Evolutionary conservation across 352 stramenopile genomes (phyloP).

Genomic region (Pythium rishiriense): DNA sequence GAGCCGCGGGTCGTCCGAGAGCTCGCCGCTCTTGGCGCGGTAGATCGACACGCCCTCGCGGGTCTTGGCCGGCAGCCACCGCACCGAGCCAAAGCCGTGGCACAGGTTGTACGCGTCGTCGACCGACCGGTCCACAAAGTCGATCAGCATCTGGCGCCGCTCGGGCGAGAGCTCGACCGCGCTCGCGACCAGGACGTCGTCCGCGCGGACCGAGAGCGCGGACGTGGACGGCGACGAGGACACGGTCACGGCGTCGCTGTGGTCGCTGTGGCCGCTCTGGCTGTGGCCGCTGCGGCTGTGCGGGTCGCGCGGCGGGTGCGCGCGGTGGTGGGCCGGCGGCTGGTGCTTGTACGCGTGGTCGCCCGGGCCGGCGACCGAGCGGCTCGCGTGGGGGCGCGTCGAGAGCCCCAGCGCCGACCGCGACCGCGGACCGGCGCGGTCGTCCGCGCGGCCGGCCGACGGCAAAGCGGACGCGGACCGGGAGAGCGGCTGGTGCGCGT

Average conservation of each 20-base stretch:
- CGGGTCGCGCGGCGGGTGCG: not conserved
- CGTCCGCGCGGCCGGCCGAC: not conserved
- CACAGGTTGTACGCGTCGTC: slow-evolving; percentile 83
- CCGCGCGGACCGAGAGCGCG: slow-evolving; percentile 3
- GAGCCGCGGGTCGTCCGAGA: slow-evolving; percentile 43
- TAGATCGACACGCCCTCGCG: slow-evolving; percentile 73
- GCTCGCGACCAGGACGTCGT: not conserved
- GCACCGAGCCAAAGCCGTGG: slow-evolving; percentile 71
- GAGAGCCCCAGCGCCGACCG: slow-evolving; percentile 17
- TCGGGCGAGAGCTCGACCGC: slow-evolving; percentile 38
- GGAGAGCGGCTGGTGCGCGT: not conserved
- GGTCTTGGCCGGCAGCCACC: slow-evolving; percentile 66
- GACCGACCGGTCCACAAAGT: slow-evolving; percentile 77
- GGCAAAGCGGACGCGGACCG: slow-evolving; percentile 8
- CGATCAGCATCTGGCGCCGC: slow-evolving; percentile 45
- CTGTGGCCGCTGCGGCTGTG: slow-evolving; percentile 6
- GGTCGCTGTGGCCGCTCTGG: slow-evolving; percentile 8
- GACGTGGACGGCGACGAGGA: slow-evolving; percentile 4
- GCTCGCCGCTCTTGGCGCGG: slow-evolving; percentile 57
- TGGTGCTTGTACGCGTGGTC: not conserved
- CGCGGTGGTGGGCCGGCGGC: too few species aligned
- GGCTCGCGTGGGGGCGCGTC: slow-evolving; percentile 17
- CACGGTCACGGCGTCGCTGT: not conserved
- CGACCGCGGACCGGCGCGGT: slow-evolving; percentile 5
- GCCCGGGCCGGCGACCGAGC: slow-evolving; percentile 8